Conservation (phyloP, 495 filamentous ascomycete genomes). For the Xeromyces bisporus region DNA sequence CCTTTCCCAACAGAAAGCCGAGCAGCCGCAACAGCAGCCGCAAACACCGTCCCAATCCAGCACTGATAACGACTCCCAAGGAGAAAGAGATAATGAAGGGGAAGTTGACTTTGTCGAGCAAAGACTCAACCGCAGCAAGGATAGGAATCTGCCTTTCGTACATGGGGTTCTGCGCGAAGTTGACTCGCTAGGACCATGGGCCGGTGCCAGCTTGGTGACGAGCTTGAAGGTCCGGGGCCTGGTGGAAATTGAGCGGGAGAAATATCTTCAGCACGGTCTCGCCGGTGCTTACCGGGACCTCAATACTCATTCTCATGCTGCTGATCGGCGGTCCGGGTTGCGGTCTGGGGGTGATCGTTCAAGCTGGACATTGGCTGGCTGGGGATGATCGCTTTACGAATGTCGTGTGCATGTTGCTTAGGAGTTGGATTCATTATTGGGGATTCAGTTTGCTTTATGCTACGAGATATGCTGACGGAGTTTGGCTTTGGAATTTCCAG, state of each 20-base stretch:
- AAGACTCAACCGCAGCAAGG: conserved; percentile 32
- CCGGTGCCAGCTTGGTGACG: conserved; percentile 66
- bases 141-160: conserved; percentile 28
- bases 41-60: conserved; percentile 4
- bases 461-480: too few relatives aligned
- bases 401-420: too few relatives aligned
- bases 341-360: conserved; percentile 38
- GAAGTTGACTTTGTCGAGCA: conserved; percentile 49
- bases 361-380: conserved; percentile 67
- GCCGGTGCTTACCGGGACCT: conserved; percentile 48
- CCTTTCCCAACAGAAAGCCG: conserved; percentile 12
- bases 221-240: conserved; percentile 62
- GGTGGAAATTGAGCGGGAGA: conserved; percentile 72
- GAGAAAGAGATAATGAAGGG: conserved; percentile 26
- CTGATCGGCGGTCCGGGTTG: conserved; percentile 36
- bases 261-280: conserved; percentile 61
- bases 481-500: too few relatives aligned
- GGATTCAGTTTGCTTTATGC: too few relatives aligned
- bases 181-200: conserved; percentile 76
- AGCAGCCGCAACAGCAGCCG: conserved; percentile 5
- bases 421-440: too few relatives aligned
- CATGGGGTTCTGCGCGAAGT: conserved; percentile 54
- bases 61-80: conserved; percentile 4
- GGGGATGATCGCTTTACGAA: too few relatives aligned
- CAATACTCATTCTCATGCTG: conserved; percentile 34